A percentile compares a stretch with the other conserved stretches of the same genome.
Evolutionary conservation across 164 flowering plant species (phyloP).

Genomic region (Protea cynaroides): DNA sequence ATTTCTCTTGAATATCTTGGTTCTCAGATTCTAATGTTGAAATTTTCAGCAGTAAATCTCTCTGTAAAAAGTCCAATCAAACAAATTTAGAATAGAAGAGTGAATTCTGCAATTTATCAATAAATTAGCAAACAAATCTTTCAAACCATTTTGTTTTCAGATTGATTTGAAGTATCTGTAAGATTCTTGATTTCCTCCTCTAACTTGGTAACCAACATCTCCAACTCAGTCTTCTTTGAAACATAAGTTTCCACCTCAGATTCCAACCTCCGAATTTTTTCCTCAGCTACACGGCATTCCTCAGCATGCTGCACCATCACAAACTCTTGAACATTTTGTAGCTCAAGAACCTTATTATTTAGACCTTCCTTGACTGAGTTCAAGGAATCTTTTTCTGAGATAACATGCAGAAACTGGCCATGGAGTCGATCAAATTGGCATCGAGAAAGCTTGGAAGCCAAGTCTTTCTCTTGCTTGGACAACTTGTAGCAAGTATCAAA

Average conservation of each 20-base stretch:
- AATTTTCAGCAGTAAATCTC: constrained; percentile 51
- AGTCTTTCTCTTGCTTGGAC: constrained; percentile 47
- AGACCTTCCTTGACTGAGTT: constrained; percentile 40
- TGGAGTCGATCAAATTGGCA: constrained; percentile 41
- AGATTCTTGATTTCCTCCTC: constrained; percentile 44
- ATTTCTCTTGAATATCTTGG: constrained; percentile 43
- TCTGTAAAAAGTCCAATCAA: constrained; percentile 44
- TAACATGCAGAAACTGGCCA: constrained; percentile 23
- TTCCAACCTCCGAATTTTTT: constrained; percentile 55
- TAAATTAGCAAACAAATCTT: neutral
- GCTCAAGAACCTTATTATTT: constrained; percentile 46
- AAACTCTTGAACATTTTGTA: constrained; percentile 60
- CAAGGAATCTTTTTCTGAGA: constrained; percentile 54
- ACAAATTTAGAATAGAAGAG: constrained; percentile 14
- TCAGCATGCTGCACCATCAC: constrained; percentile 66
- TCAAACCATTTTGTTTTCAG: constrained; percentile 69
- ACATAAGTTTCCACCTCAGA: constrained; percentile 48
- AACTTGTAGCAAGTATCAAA: constrained; percentile 44
- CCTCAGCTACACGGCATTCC: constrained; percentile 60
- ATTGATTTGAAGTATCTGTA: constrained; percentile 39
- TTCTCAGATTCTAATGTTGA: constrained; percentile 54
- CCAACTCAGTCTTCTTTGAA: constrained; percentile 54
- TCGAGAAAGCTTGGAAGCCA: constrained; percentile 40
- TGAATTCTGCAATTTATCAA: neutral
- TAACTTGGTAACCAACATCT: constrained; percentile 37